Evolutionary conservation across 495 filamentous ascomycete species (phyloP).

Genomic region (Tuber borchii): DNA sequence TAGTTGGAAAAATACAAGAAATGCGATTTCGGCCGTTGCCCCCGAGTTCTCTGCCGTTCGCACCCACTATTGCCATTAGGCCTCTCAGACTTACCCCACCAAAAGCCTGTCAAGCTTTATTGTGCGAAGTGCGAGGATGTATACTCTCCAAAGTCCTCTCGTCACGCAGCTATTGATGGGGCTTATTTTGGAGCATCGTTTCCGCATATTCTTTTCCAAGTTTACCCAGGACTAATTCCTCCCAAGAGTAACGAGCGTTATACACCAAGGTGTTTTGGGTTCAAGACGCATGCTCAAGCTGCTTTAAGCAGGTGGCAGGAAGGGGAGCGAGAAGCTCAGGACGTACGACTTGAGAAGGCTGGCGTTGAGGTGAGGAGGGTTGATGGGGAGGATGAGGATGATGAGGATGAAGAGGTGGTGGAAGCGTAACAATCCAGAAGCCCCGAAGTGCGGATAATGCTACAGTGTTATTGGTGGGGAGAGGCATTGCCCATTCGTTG

Average conservation of each 20-base stretch:
- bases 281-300: constrained; percentile 85
- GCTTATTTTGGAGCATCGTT: constrained; percentile 97
- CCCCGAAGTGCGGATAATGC: background rate
- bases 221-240: constrained; percentile 83
- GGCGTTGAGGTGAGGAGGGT: constrained; percentile 53
- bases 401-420: constrained; percentile 27
- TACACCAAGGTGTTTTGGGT: constrained; percentile 83
- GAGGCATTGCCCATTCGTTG: background rate
- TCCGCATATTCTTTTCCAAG: constrained; percentile 98
- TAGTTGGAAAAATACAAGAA: constrained; percentile 99
- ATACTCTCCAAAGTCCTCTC: constrained; percentile 97
- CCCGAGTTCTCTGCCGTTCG: constrained; percentile 83
- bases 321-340: constrained; percentile 67
- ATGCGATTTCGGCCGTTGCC: constrained; percentile 95
- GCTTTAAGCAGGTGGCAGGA: constrained; percentile 90
- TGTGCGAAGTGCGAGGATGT: constrained; percentile 95
- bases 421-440: constrained; percentile 5
- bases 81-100: constrained; percentile 74
- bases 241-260: constrained; percentile 79
- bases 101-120: constrained; percentile 89
- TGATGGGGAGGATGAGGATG: constrained; percentile 55
- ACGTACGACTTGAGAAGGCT: constrained; percentile 53
- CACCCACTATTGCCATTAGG: constrained; percentile 92
- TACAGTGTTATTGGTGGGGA: background rate
- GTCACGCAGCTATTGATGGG: constrained; percentile 89